Percentiles rank a stretch among this genome's conserved stretches.
phyloP scores from a whole-genome alignment of 805 yeast genomes.

The Yamadazyma laniorum region DNA sequence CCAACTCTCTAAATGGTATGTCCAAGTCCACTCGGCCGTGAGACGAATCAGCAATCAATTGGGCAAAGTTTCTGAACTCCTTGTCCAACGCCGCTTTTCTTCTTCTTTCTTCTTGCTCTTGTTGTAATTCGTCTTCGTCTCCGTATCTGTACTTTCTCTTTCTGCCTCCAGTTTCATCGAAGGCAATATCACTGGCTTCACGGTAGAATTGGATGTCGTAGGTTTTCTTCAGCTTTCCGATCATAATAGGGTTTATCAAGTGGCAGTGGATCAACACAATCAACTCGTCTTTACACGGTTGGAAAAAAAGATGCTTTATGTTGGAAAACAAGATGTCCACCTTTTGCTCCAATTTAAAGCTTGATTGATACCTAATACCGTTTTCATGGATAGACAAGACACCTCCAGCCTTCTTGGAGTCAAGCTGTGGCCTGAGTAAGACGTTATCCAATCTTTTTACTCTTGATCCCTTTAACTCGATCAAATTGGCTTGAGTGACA shows the following conservation, averaged over 20 bases:
- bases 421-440: conserved; percentile 93
- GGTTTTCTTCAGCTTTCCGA: conserved; percentile 87
- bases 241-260: conserved; percentile 86
- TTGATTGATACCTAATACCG: conserved; percentile 91
- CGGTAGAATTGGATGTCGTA: conserved; percentile 94
- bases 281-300: conserved; percentile 92
- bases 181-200: conserved; percentile 93
- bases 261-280: conserved; percentile 91
- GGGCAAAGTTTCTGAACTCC: conserved; percentile 87
- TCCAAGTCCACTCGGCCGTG: conserved; percentile 84
- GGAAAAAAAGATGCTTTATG: conserved; percentile 91
- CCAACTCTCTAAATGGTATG: conserved; percentile 92
- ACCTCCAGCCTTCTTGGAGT: conserved; percentile 94
- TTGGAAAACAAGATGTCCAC: conserved; percentile 87
- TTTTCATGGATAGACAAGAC: conserved; percentile 88
- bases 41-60: conserved; percentile 84
- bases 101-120: conserved; percentile 96
- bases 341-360: conserved; percentile 77
- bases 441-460: conserved; percentile 85
- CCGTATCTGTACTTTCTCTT: conserved; percentile 88
- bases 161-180: conserved; percentile 95
- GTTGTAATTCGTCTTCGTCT: conserved; percentile 97
- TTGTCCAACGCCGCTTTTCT: conserved; percentile 87
- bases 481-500: conserved; percentile 82
- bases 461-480: conserved; percentile 80